phyloP scores from a whole-genome alignment of 2,329 filamentous ascomycete genomes.

The Ophiostoma piceae region DNA sequence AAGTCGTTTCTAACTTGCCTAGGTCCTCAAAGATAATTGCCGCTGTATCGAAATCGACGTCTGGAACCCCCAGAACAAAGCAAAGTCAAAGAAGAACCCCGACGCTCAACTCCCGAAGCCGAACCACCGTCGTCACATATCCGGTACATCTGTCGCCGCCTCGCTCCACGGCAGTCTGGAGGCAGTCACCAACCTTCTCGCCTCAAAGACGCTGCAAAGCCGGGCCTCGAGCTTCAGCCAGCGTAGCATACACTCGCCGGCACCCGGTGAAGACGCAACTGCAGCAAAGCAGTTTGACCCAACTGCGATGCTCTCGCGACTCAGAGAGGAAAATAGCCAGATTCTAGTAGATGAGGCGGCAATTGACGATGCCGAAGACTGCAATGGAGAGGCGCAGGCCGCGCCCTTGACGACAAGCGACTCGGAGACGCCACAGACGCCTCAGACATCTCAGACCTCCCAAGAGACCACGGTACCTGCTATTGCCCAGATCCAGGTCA shows the following conservation, averaged over 20 bases:
- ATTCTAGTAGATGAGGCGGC: slow-evolving; percentile 23
- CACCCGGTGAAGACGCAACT: slow-evolving; percentile 2
- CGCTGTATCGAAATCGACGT: slow-evolving; percentile 94
- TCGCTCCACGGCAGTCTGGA: slow-evolving; percentile 42
- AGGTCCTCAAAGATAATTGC: slow-evolving; percentile 71
- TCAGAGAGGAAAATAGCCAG: slow-evolving; percentile 9
- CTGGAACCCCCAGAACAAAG: slow-evolving; percentile 64
- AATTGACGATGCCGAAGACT: slow-evolving; percentile 25
- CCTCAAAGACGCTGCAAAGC: slow-evolving; percentile 34
- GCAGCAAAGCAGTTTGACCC: neutral
- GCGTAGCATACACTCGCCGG: slow-evolving; percentile 17
- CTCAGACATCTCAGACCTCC: slow-evolving; percentile 7
- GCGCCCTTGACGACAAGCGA: slow-evolving; percentile 13
- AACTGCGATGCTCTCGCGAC: neutral
- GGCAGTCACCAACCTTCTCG: slow-evolving; percentile 26
- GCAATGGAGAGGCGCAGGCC: slow-evolving; percentile 25
- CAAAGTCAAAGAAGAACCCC: slow-evolving; percentile 37
- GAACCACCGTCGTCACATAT: slow-evolving; percentile 44
- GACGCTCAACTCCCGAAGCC: slow-evolving; percentile 27
- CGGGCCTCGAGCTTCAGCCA: slow-evolving; percentile 39
- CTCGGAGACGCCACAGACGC: slow-evolving; percentile 13
- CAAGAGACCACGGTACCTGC: neutral
- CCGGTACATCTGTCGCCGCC: slow-evolving; percentile 33
- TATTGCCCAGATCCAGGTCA: slow-evolving; percentile 24
- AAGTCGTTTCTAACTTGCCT: neutral